Evolutionary conservation across 306 rosid genomes (phyloP).

Genomic region (Begonia peltatifolia): DNA sequence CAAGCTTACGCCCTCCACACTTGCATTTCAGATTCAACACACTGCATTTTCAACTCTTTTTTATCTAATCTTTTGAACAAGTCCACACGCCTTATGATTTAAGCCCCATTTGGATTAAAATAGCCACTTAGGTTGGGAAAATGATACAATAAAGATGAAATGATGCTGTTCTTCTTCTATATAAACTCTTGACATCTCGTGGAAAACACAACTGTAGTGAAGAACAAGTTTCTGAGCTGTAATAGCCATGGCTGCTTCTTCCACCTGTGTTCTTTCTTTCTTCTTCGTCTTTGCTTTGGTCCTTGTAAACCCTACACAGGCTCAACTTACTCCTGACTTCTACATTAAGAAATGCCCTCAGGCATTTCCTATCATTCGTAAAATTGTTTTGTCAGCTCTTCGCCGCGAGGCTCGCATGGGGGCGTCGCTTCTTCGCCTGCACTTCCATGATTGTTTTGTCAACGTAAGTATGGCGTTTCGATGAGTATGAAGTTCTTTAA

Average conservation of each 20-base stretch:
- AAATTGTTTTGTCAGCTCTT: conserved; percentile 4
- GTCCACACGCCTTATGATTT: too few species aligned
- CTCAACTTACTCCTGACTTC: conserved; percentile 8
- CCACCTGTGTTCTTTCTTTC: conserved; percentile 3
- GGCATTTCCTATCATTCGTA: conserved; percentile 10
- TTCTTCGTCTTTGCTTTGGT: conserved; percentile 2
- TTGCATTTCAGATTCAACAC: too few species aligned
- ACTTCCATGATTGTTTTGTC: conserved; percentile 23
- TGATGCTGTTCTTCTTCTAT: background rate
- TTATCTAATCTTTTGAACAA: too few species aligned
- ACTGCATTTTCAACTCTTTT: too few species aligned
- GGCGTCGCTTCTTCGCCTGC: conserved; percentile 20
- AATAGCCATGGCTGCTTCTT: conserved; percentile 12
- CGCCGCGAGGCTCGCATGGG: conserved; percentile 14
- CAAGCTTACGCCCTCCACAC: too few species aligned
- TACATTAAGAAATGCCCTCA: conserved; percentile 11
- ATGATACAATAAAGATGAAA: background rate
- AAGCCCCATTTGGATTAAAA: too few species aligned
- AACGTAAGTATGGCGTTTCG: conserved; percentile 7
- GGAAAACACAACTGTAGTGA: background rate
- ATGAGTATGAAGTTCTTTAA: background rate
- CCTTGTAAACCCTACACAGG: conserved; percentile 3
- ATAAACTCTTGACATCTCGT: background rate
- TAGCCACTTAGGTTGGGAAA: background rate
- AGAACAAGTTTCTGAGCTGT: background rate